Evolutionary conservation across 371 early-diverging fungal genomes (phyloP), one percentile per base, ranked within the genome.

Genomic region (Rhizopus sp.): DNA sequence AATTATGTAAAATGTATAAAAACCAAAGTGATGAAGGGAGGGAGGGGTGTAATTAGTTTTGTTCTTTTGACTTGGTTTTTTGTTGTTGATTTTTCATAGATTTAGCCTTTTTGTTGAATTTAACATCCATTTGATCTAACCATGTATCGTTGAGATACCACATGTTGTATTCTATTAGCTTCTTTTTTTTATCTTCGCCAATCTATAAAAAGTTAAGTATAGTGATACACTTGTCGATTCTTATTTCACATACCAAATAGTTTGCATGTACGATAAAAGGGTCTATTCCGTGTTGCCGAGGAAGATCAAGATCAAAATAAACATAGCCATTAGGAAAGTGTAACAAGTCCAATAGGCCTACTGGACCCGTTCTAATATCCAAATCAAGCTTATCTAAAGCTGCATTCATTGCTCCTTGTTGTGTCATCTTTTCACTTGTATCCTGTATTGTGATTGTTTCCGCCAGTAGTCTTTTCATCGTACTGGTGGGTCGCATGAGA

Each of bases 121-220:
- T 53, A 15, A 31, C 33, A 37, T 67, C 61, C 15, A 60, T 52
- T 57, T 66, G 57, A 15, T 67, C 59, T 53, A 78, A 52, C 72
- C 77, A 63, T 57, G 68, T 38, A 46, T 83, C 63, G 58, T 81
- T 60, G 0, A 77, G 31, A 44, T 74, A 77, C 77, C 77, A 77
- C 30, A 64, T 39, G 5, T 63, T 54, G 38, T 50, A 49, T n/a
- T 59, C 59, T 12, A 59, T 49, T 23, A 75, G 49, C 44, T 59
- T 61, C 15, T 55, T 42, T 45, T 80, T 81, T 63, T 84, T 85
- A 10, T 72, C 77, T 53, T 85, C 84, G 17, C 75, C 82, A 53
- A 68, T 62, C 71, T 70, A 35, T 42, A 47, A 34, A 30, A 23
- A 23, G 23, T 23, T 23, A 23, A 23, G 23, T 23, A 23, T 2